Conservation (phyloP, 306 rosid species). For the Oxytropis ochrocephala region DNA sequence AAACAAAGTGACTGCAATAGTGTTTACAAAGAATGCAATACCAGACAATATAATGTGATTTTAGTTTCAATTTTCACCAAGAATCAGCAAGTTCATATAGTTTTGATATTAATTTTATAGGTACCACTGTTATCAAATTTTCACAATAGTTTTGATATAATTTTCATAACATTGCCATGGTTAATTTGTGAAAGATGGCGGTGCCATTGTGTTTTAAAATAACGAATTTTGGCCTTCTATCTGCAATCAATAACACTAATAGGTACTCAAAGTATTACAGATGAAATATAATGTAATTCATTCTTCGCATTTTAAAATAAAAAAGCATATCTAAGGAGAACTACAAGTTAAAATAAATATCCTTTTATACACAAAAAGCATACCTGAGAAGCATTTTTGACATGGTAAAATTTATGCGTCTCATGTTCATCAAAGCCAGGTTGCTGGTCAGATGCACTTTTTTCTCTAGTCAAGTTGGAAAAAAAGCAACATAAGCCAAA, state of each 20-base stretch:
- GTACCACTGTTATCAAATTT: not conserved
- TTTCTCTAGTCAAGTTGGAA: slow-evolving; percentile 36
- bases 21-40: no score
- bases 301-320: not conserved
- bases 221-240: no score
- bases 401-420: slow-evolving; percentile 59
- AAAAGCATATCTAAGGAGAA: not conserved
- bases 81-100: not conserved
- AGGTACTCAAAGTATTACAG: not conserved
- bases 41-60: not conserved
- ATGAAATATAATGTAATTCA: not conserved
- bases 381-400: slow-evolving; percentile 74
- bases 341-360: not conserved
- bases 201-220: no score
- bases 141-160: no score
- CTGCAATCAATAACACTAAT: not conserved
- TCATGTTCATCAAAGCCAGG: slow-evolving; percentile 36
- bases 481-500: slow-evolving; percentile 11
- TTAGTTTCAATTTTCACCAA: not conserved
- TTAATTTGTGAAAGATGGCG: no score
- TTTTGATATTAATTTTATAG: not conserved
- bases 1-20: no score
- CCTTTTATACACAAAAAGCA: slow-evolving; percentile 5
- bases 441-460: slow-evolving; percentile 36
- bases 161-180: no score